These are phyloP conservation scores for Luffa aegyptiaca DNA, from an alignment of 306 rosid genomes.

Conservation along the genomic window DNA sequence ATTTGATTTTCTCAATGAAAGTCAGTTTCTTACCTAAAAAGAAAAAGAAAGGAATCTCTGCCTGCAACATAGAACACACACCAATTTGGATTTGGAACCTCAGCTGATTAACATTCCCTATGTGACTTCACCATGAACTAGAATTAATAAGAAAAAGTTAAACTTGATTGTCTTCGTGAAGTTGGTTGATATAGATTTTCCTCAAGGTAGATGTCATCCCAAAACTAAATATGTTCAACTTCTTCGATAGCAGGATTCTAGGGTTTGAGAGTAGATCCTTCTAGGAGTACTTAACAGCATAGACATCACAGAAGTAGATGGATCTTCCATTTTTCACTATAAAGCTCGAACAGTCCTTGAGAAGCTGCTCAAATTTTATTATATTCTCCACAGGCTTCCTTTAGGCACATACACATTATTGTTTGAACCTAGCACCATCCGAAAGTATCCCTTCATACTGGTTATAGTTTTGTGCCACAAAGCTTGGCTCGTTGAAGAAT, in stretches of 20 bases:
- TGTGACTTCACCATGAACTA: neutral
- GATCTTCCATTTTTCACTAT: neutral
- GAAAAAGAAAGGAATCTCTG: too few relatives aligned
- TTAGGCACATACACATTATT: neutral
- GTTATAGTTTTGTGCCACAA: neutral
- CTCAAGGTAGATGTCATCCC: neutral
- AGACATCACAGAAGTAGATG: neutral
- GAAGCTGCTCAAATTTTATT: neutral
- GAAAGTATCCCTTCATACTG: neutral
- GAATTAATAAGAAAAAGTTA: neutral
- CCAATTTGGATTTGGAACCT: neutral
- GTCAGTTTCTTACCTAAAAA: too few relatives aligned
- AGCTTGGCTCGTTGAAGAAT: neutral
- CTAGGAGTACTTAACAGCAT: neutral
- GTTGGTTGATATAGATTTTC: neutral
- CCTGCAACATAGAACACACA: too few relatives aligned
- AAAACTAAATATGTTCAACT: neutral
- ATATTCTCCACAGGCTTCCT: neutral
- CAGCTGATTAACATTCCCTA: neutral
- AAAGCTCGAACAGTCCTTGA: neutral
- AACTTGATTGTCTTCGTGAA: neutral
- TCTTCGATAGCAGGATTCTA: neutral
- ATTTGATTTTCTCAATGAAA: too few relatives aligned
- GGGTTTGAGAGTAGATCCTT: neutral
- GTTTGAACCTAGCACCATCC: neutral